Conservation (phyloP, 768 basidiomycete genomes). For the Trametes sanguinea region DNA sequence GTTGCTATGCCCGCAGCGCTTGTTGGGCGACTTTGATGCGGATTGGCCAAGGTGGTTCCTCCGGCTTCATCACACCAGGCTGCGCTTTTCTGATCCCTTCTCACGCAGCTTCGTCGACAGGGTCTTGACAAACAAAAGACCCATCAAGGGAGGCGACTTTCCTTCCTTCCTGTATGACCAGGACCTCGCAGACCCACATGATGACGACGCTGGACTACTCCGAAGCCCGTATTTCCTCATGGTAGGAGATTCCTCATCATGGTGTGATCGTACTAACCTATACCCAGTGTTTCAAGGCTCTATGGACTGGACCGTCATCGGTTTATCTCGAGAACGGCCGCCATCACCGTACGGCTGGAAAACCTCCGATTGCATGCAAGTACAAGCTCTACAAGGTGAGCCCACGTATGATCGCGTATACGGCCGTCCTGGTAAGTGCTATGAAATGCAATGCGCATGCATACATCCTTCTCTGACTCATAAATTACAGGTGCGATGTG, state of each 20-base stretch:
- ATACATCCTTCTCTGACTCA: not conserved
- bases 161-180: constrained; percentile 8
- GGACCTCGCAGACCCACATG: not conserved
- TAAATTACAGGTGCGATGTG: not conserved
- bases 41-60: not conserved
- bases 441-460: not conserved
- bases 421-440: not conserved
- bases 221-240: not conserved
- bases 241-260: not conserved
- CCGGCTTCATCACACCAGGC: too few species aligned
- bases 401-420: not conserved
- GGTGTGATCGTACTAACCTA: not conserved
- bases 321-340: not conserved
- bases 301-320: not conserved
- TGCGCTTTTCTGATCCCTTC: not conserved
- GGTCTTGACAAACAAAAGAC: not conserved
- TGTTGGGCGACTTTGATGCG: not conserved
- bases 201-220: not conserved
- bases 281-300: not conserved
- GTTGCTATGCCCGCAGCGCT: not conserved
- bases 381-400: not conserved
- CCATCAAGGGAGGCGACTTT: not conserved
- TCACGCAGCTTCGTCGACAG: not conserved
- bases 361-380: not conserved
- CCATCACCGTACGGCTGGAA: not conserved